A percentile compares a stretch with the other conserved stretches of the same genome.
Evolutionary conservation across 371 early-diverging fungal species (phyloP).

Genomic region (Mortierella sp.): DNA sequence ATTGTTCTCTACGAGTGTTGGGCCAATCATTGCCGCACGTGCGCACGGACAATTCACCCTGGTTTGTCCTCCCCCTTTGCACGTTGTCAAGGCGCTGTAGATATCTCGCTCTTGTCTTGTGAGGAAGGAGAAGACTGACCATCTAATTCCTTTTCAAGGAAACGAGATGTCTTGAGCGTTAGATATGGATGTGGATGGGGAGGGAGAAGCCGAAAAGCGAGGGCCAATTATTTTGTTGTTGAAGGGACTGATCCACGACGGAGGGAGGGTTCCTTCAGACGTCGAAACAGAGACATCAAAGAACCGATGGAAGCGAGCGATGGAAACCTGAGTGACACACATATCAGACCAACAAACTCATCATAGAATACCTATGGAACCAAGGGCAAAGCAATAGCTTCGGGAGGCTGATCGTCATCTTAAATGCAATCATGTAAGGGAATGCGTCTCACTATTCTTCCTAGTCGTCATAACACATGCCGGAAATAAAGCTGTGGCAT

Average conservation of each 20-base stretch:
- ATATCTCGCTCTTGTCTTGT: neutral
- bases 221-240: no score
- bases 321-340: no score
- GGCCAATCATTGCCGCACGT: constrained; percentile 10
- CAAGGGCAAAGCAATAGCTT: no score
- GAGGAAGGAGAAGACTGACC: neutral
- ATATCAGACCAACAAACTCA: no score
- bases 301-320: no score
- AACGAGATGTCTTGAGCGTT: neutral
- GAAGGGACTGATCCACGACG: no score
- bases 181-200: neutral
- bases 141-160: neutral
- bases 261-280: no score
- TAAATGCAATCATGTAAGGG: no score
- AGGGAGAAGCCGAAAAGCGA: neutral
- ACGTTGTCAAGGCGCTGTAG: neutral
- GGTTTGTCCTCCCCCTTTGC: neutral
- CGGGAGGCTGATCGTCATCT: no score
- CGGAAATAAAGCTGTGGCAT: neutral
- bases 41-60: neutral
- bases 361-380: no score
- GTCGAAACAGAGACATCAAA: no score
- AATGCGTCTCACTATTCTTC: neutral
- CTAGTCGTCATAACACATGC: neutral
- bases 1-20: neutral